phyloP scores from a whole-genome alignment of 1,284 basidiomycete genomes.

The Stereum hirsutum region DNA sequence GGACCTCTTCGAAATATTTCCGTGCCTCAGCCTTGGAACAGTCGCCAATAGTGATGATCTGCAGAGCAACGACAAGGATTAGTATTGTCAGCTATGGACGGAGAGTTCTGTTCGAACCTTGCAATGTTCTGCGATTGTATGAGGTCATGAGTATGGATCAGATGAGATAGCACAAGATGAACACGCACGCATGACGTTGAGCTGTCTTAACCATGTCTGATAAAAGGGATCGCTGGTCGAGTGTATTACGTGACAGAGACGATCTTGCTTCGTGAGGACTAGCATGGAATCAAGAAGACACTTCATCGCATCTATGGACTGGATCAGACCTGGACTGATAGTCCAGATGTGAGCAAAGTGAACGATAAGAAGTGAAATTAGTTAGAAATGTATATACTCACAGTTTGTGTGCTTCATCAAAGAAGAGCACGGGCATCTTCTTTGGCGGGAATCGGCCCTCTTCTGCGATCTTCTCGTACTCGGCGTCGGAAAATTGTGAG shows the following conservation, averaged over 20 bases:
- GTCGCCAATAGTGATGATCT: conserved; percentile 75
- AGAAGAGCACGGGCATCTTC: conserved; percentile 72
- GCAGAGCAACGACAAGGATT: too few relatives aligned
- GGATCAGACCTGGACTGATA: conserved; percentile 58
- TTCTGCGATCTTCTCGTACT: conserved; percentile 3
- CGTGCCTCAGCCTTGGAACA: conserved; percentile 63
- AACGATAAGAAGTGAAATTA: not conserved
- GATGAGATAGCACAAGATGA: too few relatives aligned
- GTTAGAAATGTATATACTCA: conserved; percentile 22
- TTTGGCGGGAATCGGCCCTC: conserved; percentile 28
- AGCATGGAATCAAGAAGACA: conserved; percentile 75
- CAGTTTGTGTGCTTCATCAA: conserved; percentile 80
- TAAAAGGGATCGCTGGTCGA: conserved; percentile 81
- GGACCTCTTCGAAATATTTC: conserved; percentile 50
- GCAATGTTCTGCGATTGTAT: too few relatives aligned
- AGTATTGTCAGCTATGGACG: too few relatives aligned
- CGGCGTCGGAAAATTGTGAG: conserved; percentile 2
- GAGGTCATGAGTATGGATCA: too few relatives aligned
- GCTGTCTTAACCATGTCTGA: conserved; percentile 69
- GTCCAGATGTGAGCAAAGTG: not conserved
- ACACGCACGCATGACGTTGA: conserved; percentile 71
- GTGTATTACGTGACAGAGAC: conserved; percentile 75
- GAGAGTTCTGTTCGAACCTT: too few relatives aligned
- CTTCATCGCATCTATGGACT: conserved; percentile 73
- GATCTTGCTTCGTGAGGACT: conserved; percentile 78